phyloP scores from a whole-genome alignment of 352 stramenopile genomes.

The Pythium biforme region DNA sequence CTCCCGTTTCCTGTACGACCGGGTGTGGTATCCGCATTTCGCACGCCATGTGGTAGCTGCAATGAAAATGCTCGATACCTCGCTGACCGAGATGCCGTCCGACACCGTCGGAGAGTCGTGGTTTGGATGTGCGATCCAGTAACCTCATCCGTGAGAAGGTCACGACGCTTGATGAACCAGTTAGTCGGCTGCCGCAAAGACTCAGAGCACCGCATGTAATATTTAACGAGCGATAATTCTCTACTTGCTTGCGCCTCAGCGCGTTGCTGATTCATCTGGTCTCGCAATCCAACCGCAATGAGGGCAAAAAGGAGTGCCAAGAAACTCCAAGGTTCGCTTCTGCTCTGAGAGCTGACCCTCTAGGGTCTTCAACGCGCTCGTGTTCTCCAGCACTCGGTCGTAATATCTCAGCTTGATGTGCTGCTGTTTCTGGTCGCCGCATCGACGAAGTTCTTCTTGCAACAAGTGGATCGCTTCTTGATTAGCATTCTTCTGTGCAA shows the following conservation, averaged over 20 bases:
- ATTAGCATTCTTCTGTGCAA: conserved; percentile 24
- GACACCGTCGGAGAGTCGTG: conserved; percentile 47
- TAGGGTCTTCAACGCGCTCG: conserved; percentile 26
- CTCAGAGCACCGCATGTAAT: conserved; percentile 8
- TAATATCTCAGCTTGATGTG: conserved; percentile 37
- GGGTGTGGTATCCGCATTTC: conserved; percentile 77
- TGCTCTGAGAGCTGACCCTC: conserved; percentile 27
- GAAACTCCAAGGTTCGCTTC: conserved; percentile 40
- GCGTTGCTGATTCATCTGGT: not conserved
- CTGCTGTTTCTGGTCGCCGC: conserved; percentile 33
- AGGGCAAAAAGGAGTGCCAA: conserved; percentile 41
- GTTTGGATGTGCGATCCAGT: conserved; percentile 70
- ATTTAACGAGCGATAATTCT: conserved; percentile 18
- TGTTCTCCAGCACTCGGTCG: conserved; percentile 30
- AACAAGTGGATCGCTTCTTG: conserved; percentile 27
- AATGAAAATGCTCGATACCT: conserved; percentile 69
- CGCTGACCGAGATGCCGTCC: conserved; percentile 30
- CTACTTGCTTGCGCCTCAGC: not conserved
- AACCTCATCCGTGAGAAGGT: conserved; percentile 10
- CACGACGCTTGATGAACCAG: not conserved
- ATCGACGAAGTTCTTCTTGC: conserved; percentile 18
- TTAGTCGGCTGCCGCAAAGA: not conserved
- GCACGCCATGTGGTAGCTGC: conserved; percentile 57
- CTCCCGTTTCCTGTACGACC: conserved; percentile 74
- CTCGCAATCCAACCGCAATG: conserved; percentile 23